A percentile compares a stretch with the other conserved stretches of the same genome.
These are phyloP conservation scores for Emmonsia crescens DNA, from an alignment of 2,329 filamentous ascomycete species.

Conservation along the genomic window DNA sequence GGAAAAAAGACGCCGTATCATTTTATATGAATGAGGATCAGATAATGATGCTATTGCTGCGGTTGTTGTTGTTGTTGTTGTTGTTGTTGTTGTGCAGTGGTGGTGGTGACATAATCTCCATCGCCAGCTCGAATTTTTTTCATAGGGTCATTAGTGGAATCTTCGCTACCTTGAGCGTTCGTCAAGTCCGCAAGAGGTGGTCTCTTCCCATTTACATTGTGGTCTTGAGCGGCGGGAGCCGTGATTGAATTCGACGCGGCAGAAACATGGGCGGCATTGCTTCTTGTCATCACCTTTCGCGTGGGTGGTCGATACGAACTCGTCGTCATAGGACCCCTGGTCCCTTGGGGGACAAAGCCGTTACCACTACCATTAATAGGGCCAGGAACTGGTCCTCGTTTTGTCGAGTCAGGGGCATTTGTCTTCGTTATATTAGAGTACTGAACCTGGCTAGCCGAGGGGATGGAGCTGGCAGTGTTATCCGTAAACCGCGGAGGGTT, in stretches of 20 bases:
- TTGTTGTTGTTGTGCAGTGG: background rate
- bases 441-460: background rate
- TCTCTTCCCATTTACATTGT: conserved; percentile 29
- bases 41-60: background rate
- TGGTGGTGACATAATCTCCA: background rate
- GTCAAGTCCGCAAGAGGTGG: conserved; percentile 36
- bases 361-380: background rate
- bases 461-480: conserved; percentile 9
- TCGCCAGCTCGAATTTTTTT: conserved; percentile 9
- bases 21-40: background rate
- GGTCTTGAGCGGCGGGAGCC: background rate
- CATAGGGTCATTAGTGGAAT: conserved; percentile 8
- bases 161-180: conserved; percentile 24
- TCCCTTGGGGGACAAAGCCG: background rate
- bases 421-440: background rate
- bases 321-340: conserved; percentile 23
- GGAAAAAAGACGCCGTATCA: background rate
- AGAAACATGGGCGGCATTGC: background rate
- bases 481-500: conserved; percentile 8
- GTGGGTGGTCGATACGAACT: conserved; percentile 6
- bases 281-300: conserved; percentile 7
- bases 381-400: background rate
- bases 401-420: conserved; percentile 17
- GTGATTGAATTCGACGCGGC: background rate
- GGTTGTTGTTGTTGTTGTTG: background rate